Evolutionary conservation across 2,329 filamentous ascomycete species (phyloP).

Genomic region (Fusarium setosum): DNA sequence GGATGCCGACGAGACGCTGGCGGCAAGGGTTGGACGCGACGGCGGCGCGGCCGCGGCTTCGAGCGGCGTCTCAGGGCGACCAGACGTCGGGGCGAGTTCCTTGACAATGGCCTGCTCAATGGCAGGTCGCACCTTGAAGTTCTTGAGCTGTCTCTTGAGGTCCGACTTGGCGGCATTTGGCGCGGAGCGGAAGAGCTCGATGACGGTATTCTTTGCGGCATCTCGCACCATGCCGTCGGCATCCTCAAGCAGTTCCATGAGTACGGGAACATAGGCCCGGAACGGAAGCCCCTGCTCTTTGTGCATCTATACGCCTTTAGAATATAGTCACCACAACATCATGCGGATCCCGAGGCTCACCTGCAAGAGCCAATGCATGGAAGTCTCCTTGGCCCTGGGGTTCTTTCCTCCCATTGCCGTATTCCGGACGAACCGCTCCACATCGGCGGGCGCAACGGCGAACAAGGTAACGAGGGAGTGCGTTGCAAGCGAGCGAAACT

Average conservation of each 20-base stretch:
- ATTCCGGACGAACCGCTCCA: conserved; percentile 84
- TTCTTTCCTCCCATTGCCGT: conserved; percentile 84
- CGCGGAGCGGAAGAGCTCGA: conserved; percentile 87
- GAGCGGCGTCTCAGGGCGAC: conserved; percentile 55
- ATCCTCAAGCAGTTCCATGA: conserved; percentile 91
- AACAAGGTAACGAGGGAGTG: conserved; percentile 85
- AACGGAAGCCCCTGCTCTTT: conserved; percentile 83
- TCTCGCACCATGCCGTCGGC: conserved; percentile 90
- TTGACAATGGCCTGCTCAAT: conserved; percentile 86
- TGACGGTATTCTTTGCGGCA: conserved; percentile 82
- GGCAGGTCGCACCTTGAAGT: conserved; percentile 85
- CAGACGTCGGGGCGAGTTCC: conserved; percentile 70
- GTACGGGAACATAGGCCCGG: conserved; percentile 80
- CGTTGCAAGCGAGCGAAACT: conserved; percentile 78
- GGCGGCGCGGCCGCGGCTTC: conserved; percentile 53
- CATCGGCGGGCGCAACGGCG: conserved; percentile 74
- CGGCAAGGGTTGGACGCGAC: conserved; percentile 56
- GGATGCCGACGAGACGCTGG: conserved; percentile 62
- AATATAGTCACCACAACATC: neutral
- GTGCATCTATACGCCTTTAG: conserved; percentile 72
- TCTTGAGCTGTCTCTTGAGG: conserved; percentile 85
- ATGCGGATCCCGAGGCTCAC: conserved; percentile 53
- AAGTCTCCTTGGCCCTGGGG: conserved; percentile 83
- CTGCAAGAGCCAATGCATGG: conserved; percentile 86
- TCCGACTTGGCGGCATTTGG: conserved; percentile 88